Evolutionary conservation across 441 rosid genomes (phyloP), one percentile per base, ranked within the genome.

Genomic region (Erodium moschatum): DNA sequence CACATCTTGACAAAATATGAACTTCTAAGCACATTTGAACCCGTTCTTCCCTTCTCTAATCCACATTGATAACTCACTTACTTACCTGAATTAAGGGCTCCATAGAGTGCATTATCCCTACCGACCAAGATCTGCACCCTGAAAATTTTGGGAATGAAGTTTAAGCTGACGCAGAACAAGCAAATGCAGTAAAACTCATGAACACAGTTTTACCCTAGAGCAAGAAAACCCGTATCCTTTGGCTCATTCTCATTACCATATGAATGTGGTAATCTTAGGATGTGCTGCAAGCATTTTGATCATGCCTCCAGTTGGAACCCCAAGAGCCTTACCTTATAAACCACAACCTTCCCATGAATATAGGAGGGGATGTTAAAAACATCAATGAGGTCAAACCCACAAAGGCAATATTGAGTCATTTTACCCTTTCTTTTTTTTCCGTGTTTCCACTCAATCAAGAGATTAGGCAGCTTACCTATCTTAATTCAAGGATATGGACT

Each of bases 401-500:
- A 72, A 40, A 38, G 31, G 64, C 70, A n/a, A n/a, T n/a, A n/a
- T n/a, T n/a, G n/a, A n/a, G n/a, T n/a, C n/a, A n/a, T n/a, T n/a
- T 42, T 8, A 9, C 0, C 46, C 5, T 2, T 1, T 10, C 1
- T 3, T 10, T 42, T 42, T 42, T 42, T 42, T 42, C 48, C 6
- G 6, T 42, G 48, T 46, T 46, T 64, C 46, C 70, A 58, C 72
- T 66, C 24, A 16, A 71, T 67, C 31, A 74, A 73, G 67, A 72
- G 52, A 65, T 74, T 70, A 65, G 76, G 74, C 64, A 81, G 86
- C 96, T 92, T 82, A 89, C 97, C 97, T 67, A 78, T 73, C 67
- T 54, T 73, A 74, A 63, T 66, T 73, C 74, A 63, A 65, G 71
- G 31, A 72, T 10, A 73, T 60, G 69, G 75, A 68, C 66, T 84